Evolutionary conservation across 2,329 filamentous ascomycete genomes (phyloP).

Genomic region (Monilinia fructigena): DNA sequence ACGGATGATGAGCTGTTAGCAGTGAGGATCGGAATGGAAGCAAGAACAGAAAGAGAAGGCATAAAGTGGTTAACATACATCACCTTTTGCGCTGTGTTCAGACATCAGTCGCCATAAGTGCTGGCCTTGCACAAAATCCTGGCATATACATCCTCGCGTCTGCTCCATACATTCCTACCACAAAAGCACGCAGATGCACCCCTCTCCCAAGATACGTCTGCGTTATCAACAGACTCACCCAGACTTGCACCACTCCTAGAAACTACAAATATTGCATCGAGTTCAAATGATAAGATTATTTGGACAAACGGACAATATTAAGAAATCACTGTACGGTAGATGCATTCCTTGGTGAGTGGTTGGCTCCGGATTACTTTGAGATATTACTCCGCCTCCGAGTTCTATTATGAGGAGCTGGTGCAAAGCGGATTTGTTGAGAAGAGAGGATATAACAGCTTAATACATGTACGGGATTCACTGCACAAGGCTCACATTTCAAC

Average conservation of each 20-base stretch:
- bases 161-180: slow-evolving; percentile 21
- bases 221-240: slow-evolving; percentile 34
- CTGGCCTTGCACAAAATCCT: slow-evolving; percentile 71
- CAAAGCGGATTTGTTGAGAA: slow-evolving; percentile 83
- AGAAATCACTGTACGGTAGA: slow-evolving; percentile 77
- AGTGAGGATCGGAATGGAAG: slow-evolving; percentile 28
- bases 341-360: slow-evolving; percentile 92
- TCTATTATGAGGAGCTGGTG: slow-evolving; percentile 77
- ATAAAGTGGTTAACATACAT: slow-evolving; percentile 81
- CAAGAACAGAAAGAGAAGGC: slow-evolving; percentile 54
- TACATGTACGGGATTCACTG: slow-evolving; percentile 30
- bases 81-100: slow-evolving; percentile 94
- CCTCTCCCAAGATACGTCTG: slow-evolving; percentile 37
- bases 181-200: slow-evolving; percentile 32
- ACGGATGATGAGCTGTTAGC: slow-evolving; percentile 37
- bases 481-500: slow-evolving; percentile 38
- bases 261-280: slow-evolving; percentile 26
- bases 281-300: slow-evolving; percentile 23
- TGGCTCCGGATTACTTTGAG: slow-evolving; percentile 90
- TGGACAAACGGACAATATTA: slow-evolving; percentile 41
- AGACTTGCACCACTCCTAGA: slow-evolving; percentile 35
- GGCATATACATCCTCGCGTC: slow-evolving; percentile 38
- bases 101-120: slow-evolving; percentile 82
- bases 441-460: slow-evolving; percentile 62
- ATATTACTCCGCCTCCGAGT: slow-evolving; percentile 83